Percentiles rank a stretch among this genome's conserved stretches.
phyloP scores from a whole-genome alignment of 1,284 basidiomycete genomes.

The Leccinum pseudoinsigne region DNA sequence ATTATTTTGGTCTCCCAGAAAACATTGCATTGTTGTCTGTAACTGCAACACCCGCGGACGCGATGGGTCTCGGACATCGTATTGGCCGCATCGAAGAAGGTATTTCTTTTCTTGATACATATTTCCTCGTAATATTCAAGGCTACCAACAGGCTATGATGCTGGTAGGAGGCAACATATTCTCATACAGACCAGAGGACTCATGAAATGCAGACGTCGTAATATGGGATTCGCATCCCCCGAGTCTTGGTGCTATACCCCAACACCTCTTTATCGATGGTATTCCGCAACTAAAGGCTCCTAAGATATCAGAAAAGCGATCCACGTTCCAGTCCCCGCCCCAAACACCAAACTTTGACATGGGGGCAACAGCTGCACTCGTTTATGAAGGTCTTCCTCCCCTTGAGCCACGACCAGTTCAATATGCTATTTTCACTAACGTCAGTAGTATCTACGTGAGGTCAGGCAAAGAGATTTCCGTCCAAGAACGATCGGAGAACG shows the following conservation, averaged over 20 bases:
- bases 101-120: background rate
- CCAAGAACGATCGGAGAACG: slow-evolving; percentile 31
- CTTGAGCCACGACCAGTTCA: slow-evolving; percentile 39
- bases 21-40: slow-evolving; percentile 50
- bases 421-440: slow-evolving; percentile 22
- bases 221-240: slow-evolving; percentile 59
- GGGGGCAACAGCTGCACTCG: slow-evolving; percentile 51
- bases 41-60: slow-evolving; percentile 56
- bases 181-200: background rate
- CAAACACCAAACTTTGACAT: slow-evolving; percentile 58
- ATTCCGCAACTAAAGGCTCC: slow-evolving; percentile 54
- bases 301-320: slow-evolving; percentile 31
- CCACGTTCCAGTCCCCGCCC: slow-evolving; percentile 35
- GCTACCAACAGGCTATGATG: slow-evolving; percentile 36
- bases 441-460: slow-evolving; percentile 15
- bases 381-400: slow-evolving; percentile 67
- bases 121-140: background rate
- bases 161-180: slow-evolving; percentile 29
- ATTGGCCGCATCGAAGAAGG: slow-evolving; percentile 50
- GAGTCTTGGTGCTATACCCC: slow-evolving; percentile 50
- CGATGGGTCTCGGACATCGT: slow-evolving; percentile 62
- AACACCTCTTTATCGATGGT: slow-evolving; percentile 69
- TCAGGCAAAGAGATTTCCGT: slow-evolving; percentile 11
- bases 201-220: slow-evolving; percentile 36
- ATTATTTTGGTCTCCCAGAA: slow-evolving; percentile 51